phyloP scores from a whole-genome alignment of 495 filamentous ascomycete genomes.

The Aspergillus sclerotiicarbonarius region DNA sequence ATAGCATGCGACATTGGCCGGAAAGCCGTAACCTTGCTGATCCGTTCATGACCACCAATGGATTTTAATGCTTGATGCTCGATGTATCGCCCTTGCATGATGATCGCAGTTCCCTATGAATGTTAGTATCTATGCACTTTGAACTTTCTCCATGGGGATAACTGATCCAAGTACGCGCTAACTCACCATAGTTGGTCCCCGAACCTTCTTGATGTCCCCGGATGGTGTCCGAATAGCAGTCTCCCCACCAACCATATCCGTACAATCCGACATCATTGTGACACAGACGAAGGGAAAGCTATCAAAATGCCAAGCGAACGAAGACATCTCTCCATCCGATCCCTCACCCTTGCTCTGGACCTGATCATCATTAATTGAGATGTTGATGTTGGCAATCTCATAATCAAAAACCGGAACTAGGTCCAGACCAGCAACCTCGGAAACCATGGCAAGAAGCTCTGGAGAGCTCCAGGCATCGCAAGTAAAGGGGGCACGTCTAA shows the following conservation, averaged over 20 bases:
- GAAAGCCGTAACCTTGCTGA: slow-evolving; percentile 72
- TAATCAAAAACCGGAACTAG: slow-evolving; percentile 64
- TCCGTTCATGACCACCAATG: slow-evolving; percentile 61
- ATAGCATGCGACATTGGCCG: slow-evolving; percentile 54
- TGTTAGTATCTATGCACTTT: not conserved
- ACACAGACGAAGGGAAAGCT: slow-evolving; percentile 76
- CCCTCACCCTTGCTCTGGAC: slow-evolving; percentile 6
- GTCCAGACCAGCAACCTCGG: slow-evolving; percentile 67
- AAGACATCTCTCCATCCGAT: slow-evolving; percentile 29
- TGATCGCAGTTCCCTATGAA: slow-evolving; percentile 60
- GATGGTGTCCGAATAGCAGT: slow-evolving; percentile 59
- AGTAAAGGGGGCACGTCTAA: slow-evolving; percentile 60
- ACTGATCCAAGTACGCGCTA: too few relatives aligned
- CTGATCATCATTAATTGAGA: slow-evolving; percentile 57
- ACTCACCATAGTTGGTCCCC: slow-evolving; percentile 62
- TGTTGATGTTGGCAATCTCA: slow-evolving; percentile 69
- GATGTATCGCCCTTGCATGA: slow-evolving; percentile 74
- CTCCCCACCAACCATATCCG: slow-evolving; percentile 67
- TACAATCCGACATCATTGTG: slow-evolving; percentile 68
- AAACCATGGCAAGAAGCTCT: slow-evolving; percentile 57
- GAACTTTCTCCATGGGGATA: too few relatives aligned
- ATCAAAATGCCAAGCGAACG: slow-evolving; percentile 69
- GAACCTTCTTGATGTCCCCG: slow-evolving; percentile 59
- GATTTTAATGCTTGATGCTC: slow-evolving; percentile 65
- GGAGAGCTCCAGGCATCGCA: slow-evolving; percentile 67